phyloP scores from a whole-genome alignment of 768 basidiomycete genomes.

The button mushroom (Agaricus bisporus) region DNA sequence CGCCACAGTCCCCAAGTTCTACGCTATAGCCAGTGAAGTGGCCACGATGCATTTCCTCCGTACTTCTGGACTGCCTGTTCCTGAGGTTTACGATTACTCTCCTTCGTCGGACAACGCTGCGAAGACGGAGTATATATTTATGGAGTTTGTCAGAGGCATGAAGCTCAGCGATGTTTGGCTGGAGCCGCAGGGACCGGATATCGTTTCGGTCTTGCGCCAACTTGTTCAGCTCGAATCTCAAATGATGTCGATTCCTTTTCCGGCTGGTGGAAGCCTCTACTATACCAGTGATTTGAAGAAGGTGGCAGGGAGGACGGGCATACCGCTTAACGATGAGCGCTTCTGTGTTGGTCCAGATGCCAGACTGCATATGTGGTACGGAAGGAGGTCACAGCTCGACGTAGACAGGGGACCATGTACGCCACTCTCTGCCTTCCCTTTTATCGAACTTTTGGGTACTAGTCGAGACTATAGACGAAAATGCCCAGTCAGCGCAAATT shows the following conservation, averaged over 20 bases:
- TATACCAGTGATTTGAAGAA: conserved; percentile 37
- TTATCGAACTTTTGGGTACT: conserved; percentile 15
- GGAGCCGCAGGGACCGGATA: conserved; percentile 28
- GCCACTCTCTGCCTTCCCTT: conserved; percentile 25
- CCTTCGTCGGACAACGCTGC: conserved; percentile 32
- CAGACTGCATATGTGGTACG: conserved; percentile 38
- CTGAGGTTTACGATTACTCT: conserved; percentile 38
- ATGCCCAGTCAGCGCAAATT: conserved; percentile 34
- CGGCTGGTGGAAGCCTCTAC: conserved; percentile 39
- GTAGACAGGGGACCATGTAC: conserved; percentile 48
- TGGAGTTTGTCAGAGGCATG: conserved; percentile 36
- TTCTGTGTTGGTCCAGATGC: conserved; percentile 44
- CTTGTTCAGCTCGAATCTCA: conserved; percentile 39
- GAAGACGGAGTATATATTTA: conserved; percentile 38
- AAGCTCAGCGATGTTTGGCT: conserved; percentile 36
- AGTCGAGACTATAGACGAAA: conserved; percentile 34
- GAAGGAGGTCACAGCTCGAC: conserved; percentile 42
- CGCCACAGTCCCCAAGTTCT: conserved; percentile 27
- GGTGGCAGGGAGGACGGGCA: conserved; percentile 18
- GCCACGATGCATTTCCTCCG: conserved; percentile 38
- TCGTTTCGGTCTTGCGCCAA: conserved; percentile 37
- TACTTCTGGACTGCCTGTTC: conserved; percentile 32
- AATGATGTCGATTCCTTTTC: conserved; percentile 37
- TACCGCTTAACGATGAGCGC: conserved; percentile 28
- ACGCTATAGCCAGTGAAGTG: conserved; percentile 37